phyloP scores from a whole-genome alignment of 2,329 filamentous ascomycete species.

The Exophiala spinifera region DNA sequence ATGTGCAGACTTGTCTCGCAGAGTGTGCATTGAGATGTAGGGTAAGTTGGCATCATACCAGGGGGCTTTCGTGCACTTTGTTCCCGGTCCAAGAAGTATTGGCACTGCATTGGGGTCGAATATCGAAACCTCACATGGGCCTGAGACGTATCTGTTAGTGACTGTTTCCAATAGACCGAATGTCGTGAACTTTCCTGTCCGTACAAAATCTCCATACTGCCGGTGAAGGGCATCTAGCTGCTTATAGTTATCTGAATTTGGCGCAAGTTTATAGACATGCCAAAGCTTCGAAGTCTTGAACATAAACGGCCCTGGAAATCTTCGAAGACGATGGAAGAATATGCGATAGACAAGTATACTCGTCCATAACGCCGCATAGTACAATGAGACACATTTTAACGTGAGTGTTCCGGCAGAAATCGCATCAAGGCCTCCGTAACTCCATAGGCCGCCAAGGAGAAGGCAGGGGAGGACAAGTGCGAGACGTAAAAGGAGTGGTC shows the following conservation, averaged over 20 bases:
- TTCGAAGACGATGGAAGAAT: conserved; percentile 33
- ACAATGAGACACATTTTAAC: conserved; percentile 5
- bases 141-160: too few relatives aligned
- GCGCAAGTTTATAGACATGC: conserved; percentile 5
- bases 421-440: conserved; percentile 9
- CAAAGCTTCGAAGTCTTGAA: conserved; percentile 21
- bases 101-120: conserved; percentile 31
- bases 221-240: conserved; percentile 18
- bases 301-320: conserved; percentile 34
- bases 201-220: conserved; percentile 25
- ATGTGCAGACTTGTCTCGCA: conserved; percentile 37
- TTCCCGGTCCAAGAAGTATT: conserved; percentile 38
- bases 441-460: conserved; percentile 3
- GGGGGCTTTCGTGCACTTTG: conserved; percentile 40
- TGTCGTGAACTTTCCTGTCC: conserved; percentile 2
- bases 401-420: conserved; percentile 5
- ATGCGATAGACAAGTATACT: conserved; percentile 32
- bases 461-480: conserved; percentile 8
- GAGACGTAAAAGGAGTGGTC: conserved; percentile 15
- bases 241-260: conserved; percentile 7
- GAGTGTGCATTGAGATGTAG: conserved; percentile 39
- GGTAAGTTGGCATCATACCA: conserved; percentile 42
- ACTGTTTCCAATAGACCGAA: too few relatives aligned
- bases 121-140: conserved; percentile 24
- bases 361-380: conserved; percentile 15